Conservation (phyloP, 148 eudicot species). For the Beta vulgaris region DNA sequence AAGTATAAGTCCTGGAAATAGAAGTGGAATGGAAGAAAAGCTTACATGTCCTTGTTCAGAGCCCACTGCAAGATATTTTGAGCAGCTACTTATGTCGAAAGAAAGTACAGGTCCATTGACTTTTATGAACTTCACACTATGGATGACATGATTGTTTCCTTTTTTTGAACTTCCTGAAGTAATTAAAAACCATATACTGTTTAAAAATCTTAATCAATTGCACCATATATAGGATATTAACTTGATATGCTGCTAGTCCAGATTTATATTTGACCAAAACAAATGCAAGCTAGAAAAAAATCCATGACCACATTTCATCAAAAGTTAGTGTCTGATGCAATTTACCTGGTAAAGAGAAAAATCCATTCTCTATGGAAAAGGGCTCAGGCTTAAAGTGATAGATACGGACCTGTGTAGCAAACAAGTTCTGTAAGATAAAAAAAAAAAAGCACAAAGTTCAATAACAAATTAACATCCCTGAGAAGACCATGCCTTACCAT, state of each 20-base stretch:
- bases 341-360: constrained; percentile 61
- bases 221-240: not conserved
- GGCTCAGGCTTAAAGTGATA: constrained; percentile 73
- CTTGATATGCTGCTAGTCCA: not conserved
- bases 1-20: not conserved
- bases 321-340: constrained; percentile 7
- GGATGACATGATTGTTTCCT: constrained; percentile 69
- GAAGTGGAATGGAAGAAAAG: constrained; percentile 10
- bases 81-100: constrained; percentile 36
- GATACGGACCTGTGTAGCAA: constrained; percentile 57
- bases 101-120: constrained; percentile 75
- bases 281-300: not conserved
- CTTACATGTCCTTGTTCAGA: constrained; percentile 93
- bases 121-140: constrained; percentile 54
- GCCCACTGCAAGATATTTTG: constrained; percentile 75
- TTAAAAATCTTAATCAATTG: not conserved
- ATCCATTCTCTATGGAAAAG: constrained; percentile 46
- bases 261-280: not conserved
- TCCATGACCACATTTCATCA: not conserved
- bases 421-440: not conserved
- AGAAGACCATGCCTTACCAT: constrained; percentile 37
- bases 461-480: not conserved
- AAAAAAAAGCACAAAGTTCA: not conserved
- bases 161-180: constrained; percentile 74
- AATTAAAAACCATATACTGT: not conserved